A percentile compares a stretch with the other conserved stretches of the same genome.
These are phyloP conservation scores for Ceratocystis lukuohia DNA, from an alignment of 2,329 filamentous ascomycete species.

Conservation along the genomic window DNA sequence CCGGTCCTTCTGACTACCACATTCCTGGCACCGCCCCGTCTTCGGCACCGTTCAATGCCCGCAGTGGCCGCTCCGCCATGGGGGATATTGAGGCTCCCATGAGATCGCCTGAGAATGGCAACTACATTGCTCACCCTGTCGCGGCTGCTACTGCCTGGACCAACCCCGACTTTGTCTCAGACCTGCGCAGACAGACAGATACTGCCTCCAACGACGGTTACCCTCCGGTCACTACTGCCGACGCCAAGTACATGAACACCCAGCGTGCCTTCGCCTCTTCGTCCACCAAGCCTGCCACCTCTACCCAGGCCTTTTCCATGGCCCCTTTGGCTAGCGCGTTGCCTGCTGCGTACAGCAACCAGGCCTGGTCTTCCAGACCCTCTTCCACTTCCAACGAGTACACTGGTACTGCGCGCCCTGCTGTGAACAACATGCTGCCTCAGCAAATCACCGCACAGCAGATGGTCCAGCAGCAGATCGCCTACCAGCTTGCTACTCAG, in stretches of 20 bases:
- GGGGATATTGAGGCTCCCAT: background rate
- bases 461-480: background rate
- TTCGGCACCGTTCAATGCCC: background rate
- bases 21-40: background rate
- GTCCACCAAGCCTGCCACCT: background rate
- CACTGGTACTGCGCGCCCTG: background rate
- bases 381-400: background rate
- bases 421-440: background rate
- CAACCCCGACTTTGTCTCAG: constrained; percentile 11
- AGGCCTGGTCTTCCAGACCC: constrained; percentile 3
- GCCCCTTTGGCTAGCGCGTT: constrained; percentile 3
- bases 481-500: constrained; percentile 3
- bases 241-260: background rate
- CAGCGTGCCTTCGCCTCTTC: background rate
- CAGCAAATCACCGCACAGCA: constrained; percentile 4
- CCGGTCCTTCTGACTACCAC: constrained; percentile 1
- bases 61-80: background rate
- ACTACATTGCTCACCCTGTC: background rate
- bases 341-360: background rate
- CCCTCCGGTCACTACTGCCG: background rate
- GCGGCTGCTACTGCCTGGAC: background rate
- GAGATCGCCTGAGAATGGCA: background rate
- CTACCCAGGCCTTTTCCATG: constrained; percentile 4
- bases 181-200: constrained; percentile 5
- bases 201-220: constrained; percentile 5